Percentiles rank a stretch among this genome's conserved stretches.
phyloP scores from a whole-genome alignment of 75 land plant species.

The Pinus taeda region DNA sequence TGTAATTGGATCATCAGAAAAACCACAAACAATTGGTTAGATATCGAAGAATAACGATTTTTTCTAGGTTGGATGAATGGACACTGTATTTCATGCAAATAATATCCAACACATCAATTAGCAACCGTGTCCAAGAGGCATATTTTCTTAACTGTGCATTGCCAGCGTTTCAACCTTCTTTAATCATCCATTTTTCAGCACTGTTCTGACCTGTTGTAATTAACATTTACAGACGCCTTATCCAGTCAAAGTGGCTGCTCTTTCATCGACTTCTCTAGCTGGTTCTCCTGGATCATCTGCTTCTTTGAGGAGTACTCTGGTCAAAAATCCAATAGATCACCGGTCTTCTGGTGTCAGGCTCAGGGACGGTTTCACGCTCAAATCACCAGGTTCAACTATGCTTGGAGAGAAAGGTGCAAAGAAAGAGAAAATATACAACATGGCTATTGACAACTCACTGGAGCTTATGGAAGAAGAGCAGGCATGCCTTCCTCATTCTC shows the following conservation, averaged over 20 bases:
- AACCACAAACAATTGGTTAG: too few species aligned
- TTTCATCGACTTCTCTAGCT: conserved; percentile 9
- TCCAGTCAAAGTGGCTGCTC: conserved; percentile 29
- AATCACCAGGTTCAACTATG: conserved; percentile 60
- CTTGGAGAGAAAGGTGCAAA: conserved; percentile 41
- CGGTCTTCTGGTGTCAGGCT: conserved; percentile 31
- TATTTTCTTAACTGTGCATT: background rate
- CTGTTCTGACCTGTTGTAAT: background rate
- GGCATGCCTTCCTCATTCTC: conserved; percentile 12
- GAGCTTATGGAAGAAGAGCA: conserved; percentile 57
- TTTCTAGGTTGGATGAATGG: background rate
- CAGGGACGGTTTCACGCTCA: conserved; percentile 47
- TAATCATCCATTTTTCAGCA: background rate
- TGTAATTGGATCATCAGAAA: too few species aligned
- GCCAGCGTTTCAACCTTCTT: background rate
- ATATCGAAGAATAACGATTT: background rate
- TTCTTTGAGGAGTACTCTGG: conserved; percentile 36
- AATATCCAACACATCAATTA: background rate
- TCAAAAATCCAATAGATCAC: conserved; percentile 36
- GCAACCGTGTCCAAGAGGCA: background rate
- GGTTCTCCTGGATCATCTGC: conserved; percentile 44
- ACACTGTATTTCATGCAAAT: background rate
- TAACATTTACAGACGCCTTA: conserved; percentile 31
- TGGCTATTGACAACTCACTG: conserved; percentile 36
- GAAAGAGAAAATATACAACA: conserved; percentile 30